A percentile compares a stretch with the other conserved stretches of the same genome.
Conservation (phyloP, 2,329 filamentous ascomycete genomes). For the Lachnellula arida region DNA sequence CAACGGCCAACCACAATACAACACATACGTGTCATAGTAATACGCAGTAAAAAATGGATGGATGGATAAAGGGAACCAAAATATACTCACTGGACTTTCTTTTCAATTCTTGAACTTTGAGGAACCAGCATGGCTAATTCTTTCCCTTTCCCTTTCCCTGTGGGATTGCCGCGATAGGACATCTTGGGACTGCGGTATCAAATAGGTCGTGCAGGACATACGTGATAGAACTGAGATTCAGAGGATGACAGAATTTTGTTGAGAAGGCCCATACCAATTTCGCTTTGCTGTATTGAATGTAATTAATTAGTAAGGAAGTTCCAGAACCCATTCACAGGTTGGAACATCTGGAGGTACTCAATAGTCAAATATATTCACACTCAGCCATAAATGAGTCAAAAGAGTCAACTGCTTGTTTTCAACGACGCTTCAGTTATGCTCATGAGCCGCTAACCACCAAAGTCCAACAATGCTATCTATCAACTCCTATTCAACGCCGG, state of each 20-base stretch:
- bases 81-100: background rate
- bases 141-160: background rate
- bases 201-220: too few species aligned
- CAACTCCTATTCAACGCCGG: constrained; percentile 1
- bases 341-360: too few species aligned
- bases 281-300: background rate
- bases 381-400: background rate
- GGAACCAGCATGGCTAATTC: background rate
- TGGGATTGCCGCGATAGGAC: too few species aligned
- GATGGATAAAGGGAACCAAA: background rate
- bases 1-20: background rate
- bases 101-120: background rate
- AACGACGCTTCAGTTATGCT: background rate
- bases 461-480: constrained; percentile 1
- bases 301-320: too few species aligned
- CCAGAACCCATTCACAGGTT: too few species aligned
- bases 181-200: too few species aligned
- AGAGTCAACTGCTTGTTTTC: background rate
- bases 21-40: too few species aligned
- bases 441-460: background rate
- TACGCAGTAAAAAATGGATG: background rate
- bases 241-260: too few species aligned
- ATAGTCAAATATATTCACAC: background rate
- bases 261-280: background rate
- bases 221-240: too few species aligned